Evolutionary conservation across 139 green algal genomes (phyloP).

Genomic region (Desmodesmus armatus): DNA sequence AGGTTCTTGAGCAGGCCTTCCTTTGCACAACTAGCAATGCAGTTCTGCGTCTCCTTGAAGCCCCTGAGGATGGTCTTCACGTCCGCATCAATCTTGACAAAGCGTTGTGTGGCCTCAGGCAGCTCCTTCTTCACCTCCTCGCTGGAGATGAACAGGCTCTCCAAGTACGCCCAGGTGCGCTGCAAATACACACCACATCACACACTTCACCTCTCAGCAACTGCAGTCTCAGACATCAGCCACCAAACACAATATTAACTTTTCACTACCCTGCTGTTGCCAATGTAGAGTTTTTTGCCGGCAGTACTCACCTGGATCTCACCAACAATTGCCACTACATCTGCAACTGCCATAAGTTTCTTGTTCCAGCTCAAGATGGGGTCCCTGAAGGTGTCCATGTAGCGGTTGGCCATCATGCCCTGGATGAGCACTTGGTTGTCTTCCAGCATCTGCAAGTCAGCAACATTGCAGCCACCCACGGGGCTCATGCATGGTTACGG

Average conservation of each 20-base stretch:
- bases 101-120: slow-evolving; percentile 81
- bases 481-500: too few species aligned
- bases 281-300: too few species aligned
- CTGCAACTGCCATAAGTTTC: slow-evolving; percentile 86
- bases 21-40: slow-evolving; percentile 79
- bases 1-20: slow-evolving; percentile 83
- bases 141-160: slow-evolving; percentile 89
- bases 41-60: slow-evolving; percentile 82
- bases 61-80: slow-evolving; percentile 70
- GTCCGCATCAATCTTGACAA: slow-evolving; percentile 83
- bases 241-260: too few species aligned
- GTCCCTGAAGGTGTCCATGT: slow-evolving; percentile 91
- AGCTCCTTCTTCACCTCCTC: slow-evolving; percentile 94
- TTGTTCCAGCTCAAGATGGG: slow-evolving; percentile 87
- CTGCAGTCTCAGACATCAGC: too few species aligned
- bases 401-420: slow-evolving; percentile 93
- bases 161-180: slow-evolving; percentile 88
- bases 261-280: too few species aligned
- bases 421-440: slow-evolving; percentile 91
- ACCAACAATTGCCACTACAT: slow-evolving; percentile 73
- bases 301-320: too few species aligned
- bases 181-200: too few species aligned
- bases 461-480: too few species aligned
- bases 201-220: too few species aligned
- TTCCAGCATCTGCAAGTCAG: slow-evolving; percentile 69